A percentile compares a stretch with the other conserved stretches of the same genome.
phyloP scores from a whole-genome alignment of 2,329 filamentous ascomycete genomes.

The Sclerotinia borealis region DNA sequence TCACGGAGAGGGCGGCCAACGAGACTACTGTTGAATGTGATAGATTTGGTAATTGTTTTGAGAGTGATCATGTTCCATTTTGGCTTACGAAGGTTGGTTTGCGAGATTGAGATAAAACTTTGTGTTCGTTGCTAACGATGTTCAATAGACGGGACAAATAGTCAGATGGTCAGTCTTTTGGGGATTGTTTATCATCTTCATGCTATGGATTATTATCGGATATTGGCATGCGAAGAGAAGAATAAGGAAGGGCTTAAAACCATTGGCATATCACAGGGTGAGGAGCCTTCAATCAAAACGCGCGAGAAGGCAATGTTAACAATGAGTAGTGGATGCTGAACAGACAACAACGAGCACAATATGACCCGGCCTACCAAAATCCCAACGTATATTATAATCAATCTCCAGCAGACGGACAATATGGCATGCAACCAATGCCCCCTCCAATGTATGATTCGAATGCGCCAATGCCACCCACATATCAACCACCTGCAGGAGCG shows the following conservation, averaged over 20 bases:
- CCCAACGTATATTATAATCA: constrained; percentile 37
- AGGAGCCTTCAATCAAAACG: constrained; percentile 22
- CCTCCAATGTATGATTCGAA: constrained; percentile 52
- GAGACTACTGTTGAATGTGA: background rate
- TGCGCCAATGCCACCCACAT: constrained; percentile 46
- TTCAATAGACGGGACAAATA: constrained; percentile 30
- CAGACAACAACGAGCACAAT: constrained; percentile 26
- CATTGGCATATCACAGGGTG: constrained; percentile 66
- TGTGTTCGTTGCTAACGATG: constrained; percentile 25
- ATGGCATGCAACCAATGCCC: constrained; percentile 48
- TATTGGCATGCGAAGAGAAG: constrained; percentile 64
- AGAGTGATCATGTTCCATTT: constrained; percentile 30
- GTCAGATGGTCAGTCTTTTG: constrained; percentile 68
- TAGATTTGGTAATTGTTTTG: constrained; percentile 23
- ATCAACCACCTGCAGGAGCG: constrained; percentile 44
- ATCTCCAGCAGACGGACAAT: constrained; percentile 34
- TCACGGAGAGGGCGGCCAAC: background rate
- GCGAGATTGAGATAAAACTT: background rate
- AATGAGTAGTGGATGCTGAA: constrained; percentile 29
- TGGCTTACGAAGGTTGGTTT: constrained; percentile 37
- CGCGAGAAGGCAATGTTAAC: constrained; percentile 16
- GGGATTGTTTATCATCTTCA: constrained; percentile 50
- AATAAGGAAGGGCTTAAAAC: constrained; percentile 57
- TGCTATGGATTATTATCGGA: constrained; percentile 59
- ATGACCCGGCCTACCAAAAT: constrained; percentile 42